Evolutionary conservation across 352 stramenopile species (phyloP), one percentile per base, ranked within the genome.

Genomic region (Pythium plurisporium): DNA sequence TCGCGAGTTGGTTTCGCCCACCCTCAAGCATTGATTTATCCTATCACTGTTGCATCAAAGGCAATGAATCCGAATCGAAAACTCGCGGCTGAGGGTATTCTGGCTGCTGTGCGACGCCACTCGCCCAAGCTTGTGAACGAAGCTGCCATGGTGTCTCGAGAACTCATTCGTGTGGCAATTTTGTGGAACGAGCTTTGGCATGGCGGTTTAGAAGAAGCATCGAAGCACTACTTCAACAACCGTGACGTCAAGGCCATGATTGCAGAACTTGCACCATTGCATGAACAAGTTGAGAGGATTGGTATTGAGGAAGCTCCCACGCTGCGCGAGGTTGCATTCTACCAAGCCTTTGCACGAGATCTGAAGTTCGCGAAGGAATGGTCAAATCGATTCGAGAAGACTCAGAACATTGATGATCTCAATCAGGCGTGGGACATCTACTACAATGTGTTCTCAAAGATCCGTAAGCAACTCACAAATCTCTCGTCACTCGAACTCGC

Each of bases 111-210:
- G 41, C 91, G 95, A 31, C 81, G 87, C n/a, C 88, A 99, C 72
- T 98, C 93, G 30, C 94, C 91, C 47, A 83, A 91, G 38, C 79
- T 99, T 36, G 97, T 99, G 31, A 94, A 99, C 56, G 96, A 99
- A 73, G 96, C 96, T 20, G 80, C 97, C 14, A 95, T 99, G 77
- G 88, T 97, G 8, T 93, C 79, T 8, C 89, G 90, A 9, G 98
- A 99, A 67, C 85, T 99, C 22, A 99, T 99, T 63, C 91, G 97
- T 45, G 96, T 99, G 17, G 97, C 97, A 38, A 99, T 99, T 51
- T 70, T 99, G 5, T 99, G 97, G 97, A 92, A 99, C 60, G 98
- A 99, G 70, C 79, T 98, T 25, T 99, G 98, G 98, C 95, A 99
- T 56, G 96, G 91, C 5, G 82, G 80, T 15, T 80, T 99, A 3